These are phyloP conservation scores for Syzygium aromaticum DNA, from an alignment of 345 rosid genomes.

Conservation along the genomic window DNA sequence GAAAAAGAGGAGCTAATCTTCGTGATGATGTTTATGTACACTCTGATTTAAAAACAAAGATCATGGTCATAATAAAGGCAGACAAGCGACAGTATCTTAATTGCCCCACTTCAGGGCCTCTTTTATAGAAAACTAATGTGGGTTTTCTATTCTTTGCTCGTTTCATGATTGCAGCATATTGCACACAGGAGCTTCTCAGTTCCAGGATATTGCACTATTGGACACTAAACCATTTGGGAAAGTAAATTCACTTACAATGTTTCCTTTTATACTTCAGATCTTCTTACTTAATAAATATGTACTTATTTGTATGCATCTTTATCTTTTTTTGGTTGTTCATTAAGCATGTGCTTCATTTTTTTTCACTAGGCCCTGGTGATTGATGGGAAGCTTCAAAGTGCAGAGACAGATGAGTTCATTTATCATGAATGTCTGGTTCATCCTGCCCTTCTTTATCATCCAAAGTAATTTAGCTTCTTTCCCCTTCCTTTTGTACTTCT, in stretches of 20 bases:
- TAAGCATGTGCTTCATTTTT: not conserved
- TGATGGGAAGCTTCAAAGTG: constrained; percentile 73
- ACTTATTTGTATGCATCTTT: not conserved
- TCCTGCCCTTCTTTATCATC: constrained; percentile 49
- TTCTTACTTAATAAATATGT: not conserved
- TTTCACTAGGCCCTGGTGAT: constrained; percentile 38
- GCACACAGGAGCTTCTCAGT: constrained; percentile 42
- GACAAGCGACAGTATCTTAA: not conserved
- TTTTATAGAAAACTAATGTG: not conserved
- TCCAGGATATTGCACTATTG: constrained; percentile 53
- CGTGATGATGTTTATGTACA: not conserved
- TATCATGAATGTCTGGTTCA: constrained; percentile 65
- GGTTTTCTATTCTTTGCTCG: not conserved
- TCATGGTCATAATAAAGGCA: constrained; percentile 13
- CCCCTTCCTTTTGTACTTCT: not conserved
- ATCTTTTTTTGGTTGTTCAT: not conserved
- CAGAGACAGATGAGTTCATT: constrained; percentile 64
- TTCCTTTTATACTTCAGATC: not conserved
- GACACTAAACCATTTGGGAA: constrained; percentile 55
- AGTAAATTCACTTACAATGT: not conserved
- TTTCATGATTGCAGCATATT: constrained; percentile 26
- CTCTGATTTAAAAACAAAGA: not conserved
- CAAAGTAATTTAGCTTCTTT: constrained; percentile 16
- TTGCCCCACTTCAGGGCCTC: not conserved
- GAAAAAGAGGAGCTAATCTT: not conserved